Evolutionary conservation across 1,284 basidiomycete species (phyloP).

Genomic region (Sporisorium scitamineum): DNA sequence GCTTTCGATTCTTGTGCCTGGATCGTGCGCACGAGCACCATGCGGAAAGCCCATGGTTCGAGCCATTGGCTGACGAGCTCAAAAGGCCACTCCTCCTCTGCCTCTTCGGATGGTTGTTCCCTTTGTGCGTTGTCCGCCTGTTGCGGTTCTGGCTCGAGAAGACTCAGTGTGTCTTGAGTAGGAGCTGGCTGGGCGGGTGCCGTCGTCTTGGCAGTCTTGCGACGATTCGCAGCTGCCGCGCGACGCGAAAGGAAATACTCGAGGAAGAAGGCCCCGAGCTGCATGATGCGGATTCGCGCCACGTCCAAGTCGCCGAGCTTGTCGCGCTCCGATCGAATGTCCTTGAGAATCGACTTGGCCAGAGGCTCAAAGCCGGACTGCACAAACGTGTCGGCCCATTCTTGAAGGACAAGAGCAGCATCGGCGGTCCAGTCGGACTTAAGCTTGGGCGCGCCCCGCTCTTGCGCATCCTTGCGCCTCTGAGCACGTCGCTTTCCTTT

Average conservation of each 20-base stretch:
- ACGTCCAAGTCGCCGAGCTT: constrained; percentile 66
- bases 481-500: constrained; percentile 43
- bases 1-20: constrained; percentile 52
- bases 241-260: constrained; percentile 65
- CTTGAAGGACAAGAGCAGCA: constrained; percentile 47
- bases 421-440: constrained; percentile 58
- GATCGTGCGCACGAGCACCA: constrained; percentile 59
- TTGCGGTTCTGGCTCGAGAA: constrained; percentile 16
- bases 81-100: constrained; percentile 51
- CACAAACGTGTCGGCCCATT: constrained; percentile 66
- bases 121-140: not conserved
- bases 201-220: constrained; percentile 12
- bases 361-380: constrained; percentile 61
- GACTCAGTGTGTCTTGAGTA: constrained; percentile 16
- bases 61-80: constrained; percentile 59
- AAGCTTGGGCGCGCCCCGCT: constrained; percentile 57
- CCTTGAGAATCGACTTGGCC: constrained; percentile 58
- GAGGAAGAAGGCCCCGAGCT: constrained; percentile 64
- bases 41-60: constrained; percentile 66
- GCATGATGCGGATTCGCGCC: constrained; percentile 64
- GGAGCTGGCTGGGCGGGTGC: not conserved
- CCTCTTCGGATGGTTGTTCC: constrained; percentile 2
- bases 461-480: constrained; percentile 53
- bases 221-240: constrained; percentile 20
- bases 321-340: constrained; percentile 66